Percentiles rank a stretch among this genome's conserved stretches.
Conservation (phyloP, 345 rosid species). For the Citrus sp. region DNA sequence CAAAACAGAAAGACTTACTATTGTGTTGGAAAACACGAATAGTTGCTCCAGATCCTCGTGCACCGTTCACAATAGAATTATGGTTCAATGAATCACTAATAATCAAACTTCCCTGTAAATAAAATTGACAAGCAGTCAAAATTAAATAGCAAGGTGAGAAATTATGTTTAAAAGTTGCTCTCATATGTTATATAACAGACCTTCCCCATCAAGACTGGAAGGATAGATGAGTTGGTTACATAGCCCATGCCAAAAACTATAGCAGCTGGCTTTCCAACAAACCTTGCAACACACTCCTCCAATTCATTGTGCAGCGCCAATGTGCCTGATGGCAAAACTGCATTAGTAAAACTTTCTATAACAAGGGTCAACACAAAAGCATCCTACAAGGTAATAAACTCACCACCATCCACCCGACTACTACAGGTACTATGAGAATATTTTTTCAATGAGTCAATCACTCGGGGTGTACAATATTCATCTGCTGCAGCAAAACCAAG, state of each 20-base stretch:
- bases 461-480: slow-evolving; percentile 96
- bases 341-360: slow-evolving; percentile 10
- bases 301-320: slow-evolving; percentile 67
- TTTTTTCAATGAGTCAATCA: slow-evolving; percentile 63
- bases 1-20: slow-evolving; percentile 46
- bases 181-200: slow-evolving; percentile 28
- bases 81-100: slow-evolving; percentile 97
- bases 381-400: background rate
- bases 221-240: slow-evolving; percentile 77
- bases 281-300: slow-evolving; percentile 78
- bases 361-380: background rate
- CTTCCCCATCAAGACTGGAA: slow-evolving; percentile 89
- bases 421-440: slow-evolving; percentile 89
- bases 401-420: slow-evolving; percentile 89
- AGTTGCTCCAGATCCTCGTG: slow-evolving; percentile 96
- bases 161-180: background rate
- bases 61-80: slow-evolving; percentile 92
- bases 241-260: slow-evolving; percentile 89
- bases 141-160: background rate
- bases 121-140: slow-evolving; percentile 13
- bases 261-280: slow-evolving; percentile 93
- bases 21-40: slow-evolving; percentile 92
- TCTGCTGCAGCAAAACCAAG: slow-evolving; percentile 95
- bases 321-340: slow-evolving; percentile 54
- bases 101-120: slow-evolving; percentile 75